A percentile compares a stretch with the other conserved stretches of the same genome.
phyloP scores from a whole-genome alignment of 2,329 filamentous ascomycete species.

The Neonectria sp. region DNA sequence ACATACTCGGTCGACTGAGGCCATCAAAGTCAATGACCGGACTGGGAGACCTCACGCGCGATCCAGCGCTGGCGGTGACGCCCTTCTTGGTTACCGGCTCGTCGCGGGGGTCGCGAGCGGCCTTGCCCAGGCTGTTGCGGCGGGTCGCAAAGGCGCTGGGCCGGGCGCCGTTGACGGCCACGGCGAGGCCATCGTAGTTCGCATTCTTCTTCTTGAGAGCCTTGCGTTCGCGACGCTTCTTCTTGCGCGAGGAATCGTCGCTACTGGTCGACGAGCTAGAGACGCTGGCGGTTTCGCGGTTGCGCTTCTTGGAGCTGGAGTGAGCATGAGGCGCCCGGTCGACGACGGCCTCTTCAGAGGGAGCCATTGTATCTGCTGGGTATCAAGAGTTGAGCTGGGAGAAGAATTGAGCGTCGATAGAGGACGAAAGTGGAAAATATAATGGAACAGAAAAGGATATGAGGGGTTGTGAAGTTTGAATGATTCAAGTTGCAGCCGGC shows the following conservation, averaged over 20 bases:
- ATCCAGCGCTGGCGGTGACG: constrained; percentile 36
- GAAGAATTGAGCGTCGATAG: not conserved
- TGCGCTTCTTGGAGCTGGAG: constrained; percentile 49
- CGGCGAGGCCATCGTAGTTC: constrained; percentile 32
- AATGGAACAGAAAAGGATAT: constrained; percentile 6
- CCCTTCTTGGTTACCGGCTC: constrained; percentile 62
- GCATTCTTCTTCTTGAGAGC: constrained; percentile 36
- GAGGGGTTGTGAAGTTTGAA: not conserved
- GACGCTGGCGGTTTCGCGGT: constrained; percentile 44
- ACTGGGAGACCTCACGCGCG: constrained; percentile 57
- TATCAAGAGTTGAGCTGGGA: not conserved
- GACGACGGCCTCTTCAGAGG: constrained; percentile 42
- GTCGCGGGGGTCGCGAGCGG: constrained; percentile 73
- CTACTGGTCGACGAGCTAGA: constrained; percentile 51
- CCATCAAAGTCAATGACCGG: constrained; percentile 75
- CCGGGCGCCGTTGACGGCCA: constrained; percentile 52
- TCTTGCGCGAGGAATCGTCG: constrained; percentile 49
- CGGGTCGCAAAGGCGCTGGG: constrained; percentile 56
- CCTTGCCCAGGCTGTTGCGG: constrained; percentile 71
- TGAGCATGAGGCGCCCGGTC: constrained; percentile 1
- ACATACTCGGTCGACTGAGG: constrained; percentile 70
- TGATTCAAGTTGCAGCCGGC: constrained; percentile 10
- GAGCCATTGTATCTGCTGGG: constrained; percentile 45
- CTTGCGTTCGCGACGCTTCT: constrained; percentile 48
- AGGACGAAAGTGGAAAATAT: constrained; percentile 19